Base-by-base conservation (phyloP, 306 rosid species). In the Corylus heterophylla region DNA sequence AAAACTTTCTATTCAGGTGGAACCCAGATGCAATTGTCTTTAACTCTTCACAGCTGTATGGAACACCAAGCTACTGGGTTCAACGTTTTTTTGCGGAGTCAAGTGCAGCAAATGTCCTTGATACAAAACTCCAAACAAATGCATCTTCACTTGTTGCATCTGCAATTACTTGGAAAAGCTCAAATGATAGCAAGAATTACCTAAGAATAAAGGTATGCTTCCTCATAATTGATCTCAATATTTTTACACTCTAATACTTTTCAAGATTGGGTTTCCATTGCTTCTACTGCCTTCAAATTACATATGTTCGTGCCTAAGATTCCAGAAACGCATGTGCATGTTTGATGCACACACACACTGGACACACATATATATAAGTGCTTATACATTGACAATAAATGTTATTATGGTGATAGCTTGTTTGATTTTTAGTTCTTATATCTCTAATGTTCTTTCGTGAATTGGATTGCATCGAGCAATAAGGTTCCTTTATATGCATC, bases 51-150 rank as follows among this genome's bases (percentile, higher is more conserved):
- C 93, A 85, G 72, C 66, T 25, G 68, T 94, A 91, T 54, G 98
- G 92, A 85, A 94, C 97, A 82, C 98, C 98, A 76, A 94, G 98
- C 87, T 92, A 92, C 73, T 94, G 97, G 97, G 85, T 92, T 85
- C 98, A 92, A 69, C 44, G 52, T 54, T 85, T 94, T 80, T 94
- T 94, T 71, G 5, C 77, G 0, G 90, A 85, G 83, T 89, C 98
- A 58, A 94, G 97, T 74, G 98, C 97, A 77, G 97, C 97, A 73
- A 91, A 89, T 42, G 83, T 91, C 81, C 92, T 88, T 73, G 78
- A 86, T 50, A 8, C 97, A 54, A 85, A 87, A 59, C 88, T 94
- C 37, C 78, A 85, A 73, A 44, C 86, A 4, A 72, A 81, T 74
- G 54, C 85, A 47, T 76, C 81, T 73, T 81, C 85, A 29, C 56